Conservation (phyloP, 2,329 filamentous ascomycete species). For the Cercospora zeina region DNA sequence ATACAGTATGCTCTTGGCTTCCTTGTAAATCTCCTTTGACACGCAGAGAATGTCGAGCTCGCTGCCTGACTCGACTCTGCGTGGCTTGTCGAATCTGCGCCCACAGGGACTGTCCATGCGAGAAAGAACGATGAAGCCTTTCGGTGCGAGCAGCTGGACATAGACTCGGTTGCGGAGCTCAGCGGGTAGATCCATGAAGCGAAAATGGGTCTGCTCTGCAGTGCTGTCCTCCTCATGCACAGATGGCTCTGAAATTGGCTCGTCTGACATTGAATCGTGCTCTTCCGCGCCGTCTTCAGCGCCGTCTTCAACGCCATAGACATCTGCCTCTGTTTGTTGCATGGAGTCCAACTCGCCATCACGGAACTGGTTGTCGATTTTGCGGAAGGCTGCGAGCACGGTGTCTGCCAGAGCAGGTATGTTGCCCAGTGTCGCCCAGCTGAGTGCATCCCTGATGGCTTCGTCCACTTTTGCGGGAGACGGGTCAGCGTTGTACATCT, state of each 20-base stretch:
- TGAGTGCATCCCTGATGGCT: neutral
- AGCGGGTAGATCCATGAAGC: conserved; percentile 27
- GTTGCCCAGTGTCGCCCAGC: neutral
- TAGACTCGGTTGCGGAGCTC: conserved; percentile 28
- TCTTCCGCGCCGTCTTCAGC: neutral
- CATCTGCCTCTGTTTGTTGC: neutral
- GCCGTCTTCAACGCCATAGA: neutral
- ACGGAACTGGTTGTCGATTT: neutral
- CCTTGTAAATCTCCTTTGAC: conserved; percentile 38
- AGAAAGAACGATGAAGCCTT: conserved; percentile 20
- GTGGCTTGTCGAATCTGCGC: neutral
- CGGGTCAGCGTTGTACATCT: neutral
- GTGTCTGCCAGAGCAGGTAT: neutral
- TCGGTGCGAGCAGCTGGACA: conserved; percentile 21
- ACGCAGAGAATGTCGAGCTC: conserved; percentile 10
- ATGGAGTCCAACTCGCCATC: neutral
- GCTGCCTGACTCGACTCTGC: conserved; percentile 2
- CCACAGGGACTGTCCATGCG: neutral
- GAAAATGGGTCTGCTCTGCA: conserved; percentile 12
- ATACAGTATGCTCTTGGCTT: conserved; percentile 43
- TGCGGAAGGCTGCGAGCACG: neutral
- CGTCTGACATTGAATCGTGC: neutral
- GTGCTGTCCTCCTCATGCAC: neutral
- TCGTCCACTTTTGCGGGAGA: neutral
- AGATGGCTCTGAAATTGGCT: neutral